Conservation (phyloP, 495 filamentous ascomycete species). For the Xylaria flabelliformis region DNA sequence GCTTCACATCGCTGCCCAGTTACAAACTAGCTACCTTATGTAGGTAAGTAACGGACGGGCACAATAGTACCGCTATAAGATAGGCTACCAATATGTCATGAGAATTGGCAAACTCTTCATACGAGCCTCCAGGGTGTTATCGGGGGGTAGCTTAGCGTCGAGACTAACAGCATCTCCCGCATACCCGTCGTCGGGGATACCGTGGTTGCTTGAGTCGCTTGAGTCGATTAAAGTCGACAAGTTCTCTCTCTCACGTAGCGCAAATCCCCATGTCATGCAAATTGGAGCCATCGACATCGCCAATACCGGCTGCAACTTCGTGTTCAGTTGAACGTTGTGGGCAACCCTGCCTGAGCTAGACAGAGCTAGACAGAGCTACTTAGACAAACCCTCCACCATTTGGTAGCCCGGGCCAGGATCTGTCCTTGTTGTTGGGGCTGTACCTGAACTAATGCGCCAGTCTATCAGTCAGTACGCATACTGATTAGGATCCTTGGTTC, state of each 20-base stretch:
- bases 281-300: constrained; percentile 19
- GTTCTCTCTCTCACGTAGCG: constrained; percentile 14
- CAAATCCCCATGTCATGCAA: constrained; percentile 28
- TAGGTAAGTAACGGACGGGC: not conserved
- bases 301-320: constrained; percentile 21
- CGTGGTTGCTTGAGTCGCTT: constrained; percentile 9
- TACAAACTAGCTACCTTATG: too few species aligned
- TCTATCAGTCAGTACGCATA: constrained; percentile 18
- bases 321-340: constrained; percentile 22
- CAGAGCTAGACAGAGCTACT: not conserved
- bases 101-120: constrained; percentile 3
- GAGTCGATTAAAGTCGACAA: not conserved
- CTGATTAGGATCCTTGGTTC: constrained; percentile 8
- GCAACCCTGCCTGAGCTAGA: constrained; percentile 4
- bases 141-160: constrained; percentile 13
- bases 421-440: constrained; percentile 22
- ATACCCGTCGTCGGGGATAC: constrained; percentile 22
- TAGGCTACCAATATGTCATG: not conserved
- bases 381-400: constrained; percentile 15
- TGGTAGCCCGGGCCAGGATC: constrained; percentile 12
- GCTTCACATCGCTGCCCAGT: constrained; percentile 6
- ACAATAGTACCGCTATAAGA: not conserved
- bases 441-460: constrained; percentile 18
- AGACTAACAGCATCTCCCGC: not conserved
- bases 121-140: constrained; percentile 21